Evolutionary conservation across 2,329 filamentous ascomycete genomes (phyloP), one percentile per base, ranked within the genome.

Genomic region (Monosporascus sp.): DNA sequence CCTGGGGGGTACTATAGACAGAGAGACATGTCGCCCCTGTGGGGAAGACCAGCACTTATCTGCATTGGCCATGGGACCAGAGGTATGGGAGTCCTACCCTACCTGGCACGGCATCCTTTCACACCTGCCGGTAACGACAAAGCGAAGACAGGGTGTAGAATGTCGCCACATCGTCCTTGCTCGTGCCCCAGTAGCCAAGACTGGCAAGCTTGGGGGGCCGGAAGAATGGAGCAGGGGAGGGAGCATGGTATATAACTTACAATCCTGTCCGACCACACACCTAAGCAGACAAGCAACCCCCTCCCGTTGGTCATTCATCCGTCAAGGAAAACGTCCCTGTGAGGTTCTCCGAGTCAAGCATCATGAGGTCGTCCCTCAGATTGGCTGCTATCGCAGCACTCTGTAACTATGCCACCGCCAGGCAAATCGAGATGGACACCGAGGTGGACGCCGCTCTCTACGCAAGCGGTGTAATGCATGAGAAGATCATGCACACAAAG

Each of bases 401-500:
- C 50, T 59, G 61, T 47, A 57, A 57, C 60, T 57, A 57, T 47
- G 61, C 57, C 22, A 48, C 60, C 25, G 67, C 61, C 49, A 68
- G 66, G 63, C 64, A 69, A 56, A 61, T 65, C 50, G 57, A 62
- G 27, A 61, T 62, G 24, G 59, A 69, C 46, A 62, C 65, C 50
- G 57, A 60, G 50, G 47, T 60, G 22, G 64, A 62, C 25, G 60
- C 60, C 18, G 57, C 65, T 47, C 54, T 69, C 54, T 69, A 64
- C 57, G 60, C 66, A 53, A 67, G 59, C 54, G 67, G 67, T 49
- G 7, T 65, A 42, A 60, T 64, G 56, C 67, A 69, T 53, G 57
- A 66, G 58, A 56, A 59, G 49, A 66, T 66, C 57, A 67, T 66
- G 65, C 49, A 57, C 17, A 59, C 61, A 39, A 68, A 68, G 55